These are phyloP conservation scores for Tolypocladium pustulatum DNA, from an alignment of 2,329 filamentous ascomycete species.

Conservation along the genomic window DNA sequence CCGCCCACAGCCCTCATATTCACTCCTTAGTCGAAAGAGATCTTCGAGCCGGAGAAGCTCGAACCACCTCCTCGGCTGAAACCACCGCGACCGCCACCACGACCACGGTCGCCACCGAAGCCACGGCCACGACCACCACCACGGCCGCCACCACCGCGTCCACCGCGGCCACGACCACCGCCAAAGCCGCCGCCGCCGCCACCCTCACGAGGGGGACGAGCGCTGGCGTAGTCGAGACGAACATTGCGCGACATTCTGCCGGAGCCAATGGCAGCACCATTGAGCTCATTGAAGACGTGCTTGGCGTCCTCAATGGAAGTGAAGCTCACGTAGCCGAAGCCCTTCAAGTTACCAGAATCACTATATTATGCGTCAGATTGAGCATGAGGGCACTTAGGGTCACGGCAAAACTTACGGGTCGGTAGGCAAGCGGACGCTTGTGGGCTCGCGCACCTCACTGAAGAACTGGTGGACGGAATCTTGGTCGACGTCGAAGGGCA, in stretches of 20 bases:
- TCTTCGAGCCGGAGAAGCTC: slow-evolving; percentile 62
- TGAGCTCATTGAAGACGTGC: slow-evolving; percentile 57
- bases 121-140: slow-evolving; percentile 36
- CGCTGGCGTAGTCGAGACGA: slow-evolving; percentile 72
- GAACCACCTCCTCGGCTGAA: slow-evolving; percentile 29
- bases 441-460: slow-evolving; percentile 56
- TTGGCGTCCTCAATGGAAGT: slow-evolving; percentile 73
- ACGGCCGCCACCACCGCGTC: slow-evolving; percentile 30
- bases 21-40: slow-evolving; percentile 48
- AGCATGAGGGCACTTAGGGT: background rate
- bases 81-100: slow-evolving; percentile 41
- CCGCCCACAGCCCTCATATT: slow-evolving; percentile 33
- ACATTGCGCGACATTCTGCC: slow-evolving; percentile 64
- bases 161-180: slow-evolving; percentile 35
- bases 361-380: slow-evolving; percentile 22
- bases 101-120: slow-evolving; percentile 41
- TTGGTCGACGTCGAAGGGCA: slow-evolving; percentile 75
- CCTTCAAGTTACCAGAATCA: slow-evolving; percentile 77
- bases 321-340: slow-evolving; percentile 87
- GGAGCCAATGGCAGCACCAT: slow-evolving; percentile 51
- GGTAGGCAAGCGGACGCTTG: slow-evolving; percentile 78
- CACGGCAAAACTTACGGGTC: slow-evolving; percentile 47
- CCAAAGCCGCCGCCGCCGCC: slow-evolving; percentile 37
- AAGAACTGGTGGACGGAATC: slow-evolving; percentile 67
- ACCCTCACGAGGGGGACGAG: slow-evolving; percentile 51